These are phyloP conservation scores for Nakaseomyces delphensis DNA, from an alignment of 1,139 yeast species.

Conservation along the genomic window DNA sequence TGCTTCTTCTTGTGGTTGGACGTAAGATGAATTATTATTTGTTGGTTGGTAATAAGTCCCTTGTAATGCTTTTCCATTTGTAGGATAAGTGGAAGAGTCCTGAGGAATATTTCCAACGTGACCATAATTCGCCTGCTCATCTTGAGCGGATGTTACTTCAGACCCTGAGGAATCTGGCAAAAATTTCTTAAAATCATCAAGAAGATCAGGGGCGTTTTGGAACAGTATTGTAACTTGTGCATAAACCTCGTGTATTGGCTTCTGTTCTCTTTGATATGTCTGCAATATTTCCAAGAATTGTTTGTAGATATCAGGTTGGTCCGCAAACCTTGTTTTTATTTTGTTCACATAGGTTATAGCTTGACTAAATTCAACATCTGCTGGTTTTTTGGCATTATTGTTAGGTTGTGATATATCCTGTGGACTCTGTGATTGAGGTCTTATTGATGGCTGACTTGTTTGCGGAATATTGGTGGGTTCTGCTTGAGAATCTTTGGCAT, in stretches of 20 bases:
- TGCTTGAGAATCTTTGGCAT: background rate
- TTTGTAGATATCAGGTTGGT: constrained; percentile 93
- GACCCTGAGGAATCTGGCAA: constrained; percentile 73
- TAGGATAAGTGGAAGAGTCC: constrained; percentile 4
- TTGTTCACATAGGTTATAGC: constrained; percentile 94
- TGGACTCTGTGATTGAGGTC: constrained; percentile 1
- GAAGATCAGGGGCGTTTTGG: constrained; percentile 85
- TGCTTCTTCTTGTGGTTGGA: constrained; percentile 10
- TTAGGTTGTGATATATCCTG: background rate
- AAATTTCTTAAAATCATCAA: constrained; percentile 91
- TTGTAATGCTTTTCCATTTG: background rate
- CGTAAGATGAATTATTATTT: constrained; percentile 11
- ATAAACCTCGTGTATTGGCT: constrained; percentile 90
- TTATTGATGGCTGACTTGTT: background rate
- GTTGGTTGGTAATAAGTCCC: background rate
- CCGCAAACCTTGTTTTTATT: constrained; percentile 85
- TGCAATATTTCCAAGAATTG: constrained; percentile 90
- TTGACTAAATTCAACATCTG: constrained; percentile 93
- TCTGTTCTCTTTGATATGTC: constrained; percentile 91
- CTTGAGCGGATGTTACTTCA: constrained; percentile 15
- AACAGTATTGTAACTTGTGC: constrained; percentile 84
- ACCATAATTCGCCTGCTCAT: constrained; percentile 10
- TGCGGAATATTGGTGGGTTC: background rate
- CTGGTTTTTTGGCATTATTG: constrained; percentile 38
- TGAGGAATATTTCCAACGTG: background rate